Conservation (phyloP, 768 basidiomycete genomes). For the Fomitopsis serialis region DNA sequence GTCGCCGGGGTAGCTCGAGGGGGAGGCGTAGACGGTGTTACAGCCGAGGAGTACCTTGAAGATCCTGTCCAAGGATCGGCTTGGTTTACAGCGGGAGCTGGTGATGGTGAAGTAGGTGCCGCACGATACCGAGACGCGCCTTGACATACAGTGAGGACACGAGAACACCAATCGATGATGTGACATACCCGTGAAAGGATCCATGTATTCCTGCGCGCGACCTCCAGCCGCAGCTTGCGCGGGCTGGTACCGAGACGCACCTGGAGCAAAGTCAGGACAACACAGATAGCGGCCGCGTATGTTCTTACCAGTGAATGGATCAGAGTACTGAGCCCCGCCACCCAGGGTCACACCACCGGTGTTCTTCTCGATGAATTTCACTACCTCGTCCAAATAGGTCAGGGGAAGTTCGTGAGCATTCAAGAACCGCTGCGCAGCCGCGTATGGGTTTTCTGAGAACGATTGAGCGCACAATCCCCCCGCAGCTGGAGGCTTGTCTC, state of each 20-base stretch:
- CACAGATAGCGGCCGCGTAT: not conserved
- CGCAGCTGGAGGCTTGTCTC: not conserved
- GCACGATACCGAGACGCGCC: constrained; percentile 29
- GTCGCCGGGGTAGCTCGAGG: constrained; percentile 27
- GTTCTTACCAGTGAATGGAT: constrained; percentile 80
- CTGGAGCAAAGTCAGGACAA: constrained; percentile 11
- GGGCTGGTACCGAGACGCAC: constrained; percentile 29
- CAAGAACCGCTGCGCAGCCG: constrained; percentile 86
- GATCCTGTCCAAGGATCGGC: constrained; percentile 73
- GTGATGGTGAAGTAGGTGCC: constrained; percentile 13
- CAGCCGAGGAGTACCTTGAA: constrained; percentile 48
- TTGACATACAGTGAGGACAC: constrained; percentile 9
- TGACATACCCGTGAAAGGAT: constrained; percentile 22
- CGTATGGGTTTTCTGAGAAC: constrained; percentile 78
- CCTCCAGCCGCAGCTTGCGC: constrained; percentile 8
- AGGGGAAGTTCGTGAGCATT: constrained; percentile 77
- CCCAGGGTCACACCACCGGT: constrained; percentile 74
- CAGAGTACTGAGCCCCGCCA: constrained; percentile 54
- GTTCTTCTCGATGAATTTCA: constrained; percentile 90
- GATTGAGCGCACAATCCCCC: not conserved
- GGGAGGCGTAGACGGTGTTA: constrained; percentile 27
- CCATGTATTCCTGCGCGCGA: constrained; percentile 18
- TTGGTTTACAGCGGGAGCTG: constrained; percentile 28
- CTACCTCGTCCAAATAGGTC: constrained; percentile 85
- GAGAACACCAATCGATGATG: constrained; percentile 1